Base-by-base conservation (phyloP, 495 filamentous ascomycete species). In the Aspergillus asperescens region DNA sequence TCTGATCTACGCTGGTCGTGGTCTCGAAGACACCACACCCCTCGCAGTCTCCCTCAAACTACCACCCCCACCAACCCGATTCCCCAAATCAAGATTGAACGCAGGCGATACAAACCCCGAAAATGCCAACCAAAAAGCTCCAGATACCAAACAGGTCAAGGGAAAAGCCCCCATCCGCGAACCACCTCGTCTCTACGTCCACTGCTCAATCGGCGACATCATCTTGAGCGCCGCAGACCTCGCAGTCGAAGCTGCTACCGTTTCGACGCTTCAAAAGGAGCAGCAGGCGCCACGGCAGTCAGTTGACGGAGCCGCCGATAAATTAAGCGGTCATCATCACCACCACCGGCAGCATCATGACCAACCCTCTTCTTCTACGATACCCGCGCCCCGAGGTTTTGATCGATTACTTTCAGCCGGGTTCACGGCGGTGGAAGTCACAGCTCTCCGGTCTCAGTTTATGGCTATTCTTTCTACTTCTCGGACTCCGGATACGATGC, bases 401-500 rank as follows among this genome's bases (percentile, higher is more conserved):
- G 90, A 96, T 70, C 78, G 93, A 8, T 77, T 96, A 2, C 81
- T 95, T 0, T 63, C 79, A 0, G 79, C 88, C 0, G 89, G 90
- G 32, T 92, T 98, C 65, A 87, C 88, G 0, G 64, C 85, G 2
- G 72, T 83, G 4, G 93, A 98, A 61, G 83, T 98, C 10, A 80
- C 87, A 24, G 78, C 82, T 38, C 80, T 98, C 15, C 83, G 93
- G 18, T 78, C 87, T 9, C 91, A 95, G 66, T 96, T 96, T 71
- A 78, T 86, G 29, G 81, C 83, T 24, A 80, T 92, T 45, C 88
- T 93, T 56, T 77, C 85, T 15, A 76, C 83, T 46, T 81, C 86
- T 7, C 83, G 87, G 50, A 93, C 90, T 7, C 88, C 87, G 7
- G 89, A 94, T 63, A 88, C 85, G 1, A 88, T 95, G 86, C 90